Conservation (phyloP, 805 yeast species). For the Kurtzmaniella cleridarum region DNA sequence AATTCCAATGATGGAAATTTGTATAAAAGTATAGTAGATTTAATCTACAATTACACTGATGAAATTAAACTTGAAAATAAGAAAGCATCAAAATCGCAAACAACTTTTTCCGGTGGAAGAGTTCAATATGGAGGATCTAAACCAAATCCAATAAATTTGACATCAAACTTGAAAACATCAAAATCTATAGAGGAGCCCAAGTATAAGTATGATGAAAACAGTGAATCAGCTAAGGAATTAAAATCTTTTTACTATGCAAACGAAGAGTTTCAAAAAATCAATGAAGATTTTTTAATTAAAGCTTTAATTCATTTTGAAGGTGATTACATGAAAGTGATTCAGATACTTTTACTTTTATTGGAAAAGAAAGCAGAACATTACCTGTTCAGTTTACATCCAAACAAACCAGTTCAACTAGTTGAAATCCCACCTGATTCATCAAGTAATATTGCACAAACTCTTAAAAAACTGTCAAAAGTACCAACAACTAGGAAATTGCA, state of each 20-base stretch:
- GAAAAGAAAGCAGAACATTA: slow-evolving; percentile 21
- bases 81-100: not conserved
- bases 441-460: slow-evolving; percentile 7
- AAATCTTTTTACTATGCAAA: slow-evolving; percentile 27
- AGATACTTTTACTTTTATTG: slow-evolving; percentile 25
- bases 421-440: slow-evolving; percentile 11
- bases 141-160: not conserved
- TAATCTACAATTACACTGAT: slow-evolving; percentile 16
- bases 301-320: slow-evolving; percentile 43
- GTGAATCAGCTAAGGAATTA: slow-evolving; percentile 28
- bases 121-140: slow-evolving; percentile 26
- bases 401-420: no score
- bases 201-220: slow-evolving; percentile 13
- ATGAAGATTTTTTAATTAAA: slow-evolving; percentile 32
- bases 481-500: not conserved
- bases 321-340: slow-evolving; percentile 32
- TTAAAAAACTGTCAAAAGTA: not conserved
- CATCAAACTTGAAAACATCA: not conserved
- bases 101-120: slow-evolving; percentile 19
- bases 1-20: slow-evolving; percentile 22
- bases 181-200: slow-evolving; percentile 3
- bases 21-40: slow-evolving; percentile 29
- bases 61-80: slow-evolving; percentile 4
- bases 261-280: slow-evolving; percentile 26
- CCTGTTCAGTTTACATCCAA: not conserved